Conservation (phyloP, 2,329 filamentous ascomycete genomes). For the Parascedosporium putredinis region DNA sequence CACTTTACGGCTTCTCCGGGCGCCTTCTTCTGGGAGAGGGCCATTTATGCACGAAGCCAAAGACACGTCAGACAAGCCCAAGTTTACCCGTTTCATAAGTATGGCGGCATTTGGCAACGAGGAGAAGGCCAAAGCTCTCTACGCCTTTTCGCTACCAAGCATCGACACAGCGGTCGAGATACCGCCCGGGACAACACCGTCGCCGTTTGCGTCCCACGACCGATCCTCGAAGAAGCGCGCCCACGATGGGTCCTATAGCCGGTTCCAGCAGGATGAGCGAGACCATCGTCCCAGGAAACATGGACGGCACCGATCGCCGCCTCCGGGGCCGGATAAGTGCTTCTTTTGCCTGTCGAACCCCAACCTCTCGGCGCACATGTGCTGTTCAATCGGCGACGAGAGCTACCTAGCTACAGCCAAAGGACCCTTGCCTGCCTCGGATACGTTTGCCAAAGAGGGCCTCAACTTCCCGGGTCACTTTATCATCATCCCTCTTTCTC, state of each 20-base stretch:
- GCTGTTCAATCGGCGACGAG: conserved; percentile 79
- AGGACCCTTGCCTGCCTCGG: conserved; percentile 65
- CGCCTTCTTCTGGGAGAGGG: conserved; percentile 76
- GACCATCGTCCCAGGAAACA: conserved; percentile 33
- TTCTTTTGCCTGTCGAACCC: conserved; percentile 94
- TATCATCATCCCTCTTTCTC: conserved; percentile 80
- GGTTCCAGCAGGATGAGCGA: conserved; percentile 39
- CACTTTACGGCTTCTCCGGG: conserved; percentile 64
- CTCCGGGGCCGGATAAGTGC: conserved; percentile 66
- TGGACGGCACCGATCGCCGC: conserved; percentile 42
- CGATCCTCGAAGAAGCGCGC: conserved; percentile 40
- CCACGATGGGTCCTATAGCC: conserved; percentile 38
- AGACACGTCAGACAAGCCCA: conserved; percentile 21
- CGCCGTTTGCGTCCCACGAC: conserved; percentile 53
- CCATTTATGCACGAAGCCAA: conserved; percentile 65
- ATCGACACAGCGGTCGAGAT: conserved; percentile 49
- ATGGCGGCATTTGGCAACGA: conserved; percentile 69
- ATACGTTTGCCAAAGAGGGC: conserved; percentile 53
- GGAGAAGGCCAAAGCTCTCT: conserved; percentile 69
- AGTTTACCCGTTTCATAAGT: conserved; percentile 80
- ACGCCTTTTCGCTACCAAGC: conserved; percentile 64
- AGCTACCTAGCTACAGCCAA: conserved; percentile 87
- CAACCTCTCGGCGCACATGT: conserved; percentile 73
- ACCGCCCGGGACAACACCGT: conserved; percentile 62
- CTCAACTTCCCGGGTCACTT: conserved; percentile 75